Conservation (phyloP, 768 basidiomycete genomes). For the Kwoniella sp. region DNA sequence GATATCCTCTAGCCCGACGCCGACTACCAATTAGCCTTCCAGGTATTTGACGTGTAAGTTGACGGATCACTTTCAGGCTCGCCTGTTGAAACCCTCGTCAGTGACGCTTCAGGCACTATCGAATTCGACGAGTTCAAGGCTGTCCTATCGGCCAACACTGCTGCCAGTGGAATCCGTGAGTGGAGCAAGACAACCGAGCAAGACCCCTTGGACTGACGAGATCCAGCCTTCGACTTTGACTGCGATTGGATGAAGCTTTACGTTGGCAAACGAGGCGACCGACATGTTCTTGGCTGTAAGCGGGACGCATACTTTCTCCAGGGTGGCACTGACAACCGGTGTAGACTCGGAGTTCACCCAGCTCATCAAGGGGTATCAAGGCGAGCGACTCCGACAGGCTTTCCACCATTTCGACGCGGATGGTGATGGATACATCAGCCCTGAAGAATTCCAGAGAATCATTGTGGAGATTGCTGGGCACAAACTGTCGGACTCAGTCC, state of each 20-base stretch:
- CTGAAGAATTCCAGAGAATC: constrained; percentile 91
- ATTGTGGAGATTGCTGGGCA: constrained; percentile 95
- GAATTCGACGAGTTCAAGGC: constrained; percentile 91
- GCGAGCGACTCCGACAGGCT: constrained; percentile 91
- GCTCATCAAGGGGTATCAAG: constrained; percentile 97
- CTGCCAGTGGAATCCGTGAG: constrained; percentile 57
- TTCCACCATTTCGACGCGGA: constrained; percentile 87
- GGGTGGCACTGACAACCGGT: not conserved
- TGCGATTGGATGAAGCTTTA: constrained; percentile 97
- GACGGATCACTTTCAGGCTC: not conserved
- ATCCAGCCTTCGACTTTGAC: constrained; percentile 78
- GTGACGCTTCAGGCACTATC: constrained; percentile 87
- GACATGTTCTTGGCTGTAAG: constrained; percentile 87
- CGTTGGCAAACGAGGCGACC: constrained; percentile 84
- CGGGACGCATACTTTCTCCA: no score
- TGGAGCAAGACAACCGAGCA: no score
- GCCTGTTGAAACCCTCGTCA: constrained; percentile 48
- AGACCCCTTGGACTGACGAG: no score
- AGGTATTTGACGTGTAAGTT: constrained; percentile 88
- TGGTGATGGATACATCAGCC: constrained; percentile 86
- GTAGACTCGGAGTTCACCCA: constrained; percentile 95
- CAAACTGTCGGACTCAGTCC: constrained; percentile 89
- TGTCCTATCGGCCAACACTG: constrained; percentile 74
- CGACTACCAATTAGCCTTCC: constrained; percentile 94
- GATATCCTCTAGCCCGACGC: constrained; percentile 81